Base-by-base conservation (phyloP, 106 monocot genomes). In the Dactylorhiza incarnata region DNA sequence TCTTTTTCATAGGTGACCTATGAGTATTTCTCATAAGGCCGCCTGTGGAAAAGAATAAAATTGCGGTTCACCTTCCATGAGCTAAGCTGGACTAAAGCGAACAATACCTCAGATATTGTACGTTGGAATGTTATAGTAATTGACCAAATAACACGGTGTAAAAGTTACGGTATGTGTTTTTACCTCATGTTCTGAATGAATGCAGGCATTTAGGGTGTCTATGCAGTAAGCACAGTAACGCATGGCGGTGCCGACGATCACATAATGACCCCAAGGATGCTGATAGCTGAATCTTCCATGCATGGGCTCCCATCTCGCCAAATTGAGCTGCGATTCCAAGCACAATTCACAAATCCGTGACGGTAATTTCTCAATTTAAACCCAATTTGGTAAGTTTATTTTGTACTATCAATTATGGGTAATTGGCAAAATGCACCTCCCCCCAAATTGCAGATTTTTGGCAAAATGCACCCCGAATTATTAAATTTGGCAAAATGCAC, bases 261-360 rank as follows among this genome's bases (percentile, higher is more conserved):
- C 56, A 58, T 83, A 83, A 54, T 83, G 86, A 0, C 25, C 51
- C 80, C 83, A 86, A 24, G 86, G 79, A 52, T 86, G 79, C 14
- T 73, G 65, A 19, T 80, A 79, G 16, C 67, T 47, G 25, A 83
- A 86, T 15, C 68, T 20, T 3, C 86, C 86, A 77, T 86, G 82
- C 12, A 73, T 54, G 2, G 80, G 86, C 22, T 86, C 86, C 86
- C 86, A 83, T 74, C 69, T 79, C 22, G 86, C 83, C 48, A 86
- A 74, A 74, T 86, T 77, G 1, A 83, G 76, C 80, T 80, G 82
- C 16, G 71, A 23, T 58, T 58, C 6, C 58, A 58, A 59, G 66
- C 81, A 48, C 29, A 66, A 19, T 58, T 58, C 20, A 58, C 20
- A 58, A 58, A 58, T 58, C n/a, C 22, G 58, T 19, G 22, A 58